phyloP scores from a whole-genome alignment of 2,329 filamentous ascomycete species.

The Eutypa lata region DNA sequence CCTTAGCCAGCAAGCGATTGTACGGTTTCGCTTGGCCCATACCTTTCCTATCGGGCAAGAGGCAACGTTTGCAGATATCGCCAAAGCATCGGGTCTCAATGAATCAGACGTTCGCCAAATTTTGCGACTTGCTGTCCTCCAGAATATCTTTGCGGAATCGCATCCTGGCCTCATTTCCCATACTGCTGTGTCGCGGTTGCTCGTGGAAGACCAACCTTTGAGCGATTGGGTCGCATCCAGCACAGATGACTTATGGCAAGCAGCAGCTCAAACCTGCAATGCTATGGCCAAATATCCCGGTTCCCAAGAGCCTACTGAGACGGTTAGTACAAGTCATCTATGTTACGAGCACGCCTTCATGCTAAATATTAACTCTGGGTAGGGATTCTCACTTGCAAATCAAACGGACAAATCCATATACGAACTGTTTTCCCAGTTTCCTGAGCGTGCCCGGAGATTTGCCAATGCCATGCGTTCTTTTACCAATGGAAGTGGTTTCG shows the following conservation, averaged over 20 bases:
- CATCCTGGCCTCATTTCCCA: slow-evolving; percentile 13
- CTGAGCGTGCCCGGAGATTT: slow-evolving; percentile 17
- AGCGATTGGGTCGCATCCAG: slow-evolving; percentile 16
- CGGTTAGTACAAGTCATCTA: slow-evolving; percentile 2
- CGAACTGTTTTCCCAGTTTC: slow-evolving; percentile 12
- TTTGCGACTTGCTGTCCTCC: slow-evolving; percentile 10
- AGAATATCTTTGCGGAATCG: slow-evolving; percentile 13
- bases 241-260: slow-evolving; percentile 17
- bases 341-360: neutral
- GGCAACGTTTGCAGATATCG: slow-evolving; percentile 19
- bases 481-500: slow-evolving; percentile 14
- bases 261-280: slow-evolving; percentile 14
- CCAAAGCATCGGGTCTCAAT: slow-evolving; percentile 9
- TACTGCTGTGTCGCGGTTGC: slow-evolving; percentile 15
- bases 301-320: slow-evolving; percentile 16
- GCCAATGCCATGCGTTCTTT: slow-evolving; percentile 18
- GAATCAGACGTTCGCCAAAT: slow-evolving; percentile 14
- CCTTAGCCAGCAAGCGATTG: slow-evolving; percentile 22
- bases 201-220: slow-evolving; percentile 14
- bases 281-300: slow-evolving; percentile 12
- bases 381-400: slow-evolving; percentile 19
- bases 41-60: slow-evolving; percentile 17
- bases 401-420: slow-evolving; percentile 15
- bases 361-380: neutral
- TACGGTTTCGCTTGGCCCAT: slow-evolving; percentile 17